Evolutionary conservation across 352 stramenopile genomes (phyloP), one percentile per base, ranked within the genome.

Genomic region (Elongisporangium prolatum): DNA sequence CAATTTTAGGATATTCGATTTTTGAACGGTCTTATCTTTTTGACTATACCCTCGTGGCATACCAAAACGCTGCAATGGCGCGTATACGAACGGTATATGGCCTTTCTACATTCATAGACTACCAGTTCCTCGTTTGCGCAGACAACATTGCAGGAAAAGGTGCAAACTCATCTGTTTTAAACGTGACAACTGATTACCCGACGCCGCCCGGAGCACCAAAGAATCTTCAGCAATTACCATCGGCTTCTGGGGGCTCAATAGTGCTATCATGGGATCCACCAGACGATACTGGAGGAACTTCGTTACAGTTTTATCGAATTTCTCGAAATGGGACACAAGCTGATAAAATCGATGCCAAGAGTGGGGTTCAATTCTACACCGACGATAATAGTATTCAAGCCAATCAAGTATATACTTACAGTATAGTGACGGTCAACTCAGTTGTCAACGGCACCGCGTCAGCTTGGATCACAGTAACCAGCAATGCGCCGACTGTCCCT

Each of bases 161-260:
- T 5, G 53, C 58, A 22, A 80, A 81, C 44, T 72, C 78, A 13
- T 56, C 65, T 0, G 59, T 65, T 14, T 21, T 85, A 7, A 0
- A 55, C 22, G 64, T 75, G 3, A 65, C 55, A 21, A 88, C 78
- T 1, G 53, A n/a, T 1, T 0, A 22, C 1, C 53, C 65, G 13
- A 86, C 67, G 22, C 48, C 66, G 0, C 78, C 78, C 16, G 56
- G 61, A 3, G 16, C 56, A 20, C 69, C 70, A 3, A 69, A 64
- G 50, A 75, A 70, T n/a, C 44, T 86, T 0, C 57, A 57, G 21
- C 67, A 79, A 54, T 24, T 71, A 2, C 6, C 34, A 0, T 68
- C 67, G 11, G 11, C 17, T n/a, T 86, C 78, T 10, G 78, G 75
- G 9, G 78, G 78, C 11, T 49, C 59, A 16, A 65, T 84, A 17